phyloP scores from a whole-genome alignment of 768 basidiomycete genomes.

The Rhizopogon roseolus region DNA sequence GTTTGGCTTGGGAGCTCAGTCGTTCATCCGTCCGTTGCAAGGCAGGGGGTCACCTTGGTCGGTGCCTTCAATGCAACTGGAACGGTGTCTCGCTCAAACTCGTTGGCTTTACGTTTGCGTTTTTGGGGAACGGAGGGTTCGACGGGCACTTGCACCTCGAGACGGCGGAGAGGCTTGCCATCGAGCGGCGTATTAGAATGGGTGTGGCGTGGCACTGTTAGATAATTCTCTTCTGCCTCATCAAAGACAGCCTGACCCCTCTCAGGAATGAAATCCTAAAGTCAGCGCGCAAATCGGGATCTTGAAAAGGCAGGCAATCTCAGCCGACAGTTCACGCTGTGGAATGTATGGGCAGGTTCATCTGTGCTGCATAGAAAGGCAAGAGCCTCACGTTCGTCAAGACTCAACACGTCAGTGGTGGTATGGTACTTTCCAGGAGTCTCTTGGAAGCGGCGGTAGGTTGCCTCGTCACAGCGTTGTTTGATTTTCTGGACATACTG shows the following conservation, averaged over 20 bases:
- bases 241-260: conserved; percentile 46
- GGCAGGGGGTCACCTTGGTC: background rate
- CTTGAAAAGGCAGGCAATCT: conserved; percentile 67
- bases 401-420: conserved; percentile 52
- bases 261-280: conserved; percentile 72
- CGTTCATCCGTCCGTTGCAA: background rate
- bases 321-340: conserved; percentile 63
- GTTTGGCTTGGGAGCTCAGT: conserved; percentile 13
- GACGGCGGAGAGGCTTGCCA: conserved; percentile 34
- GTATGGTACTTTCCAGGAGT: conserved; percentile 64
- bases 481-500: conserved; percentile 98
- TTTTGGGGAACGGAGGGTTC: conserved; percentile 53
- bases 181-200: conserved; percentile 31
- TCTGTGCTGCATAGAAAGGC: conserved; percentile 2
- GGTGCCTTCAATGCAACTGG: background rate
- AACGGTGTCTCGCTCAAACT: conserved; percentile 27
- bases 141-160: conserved; percentile 36
- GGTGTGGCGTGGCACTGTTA: conserved; percentile 26
- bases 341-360: background rate
- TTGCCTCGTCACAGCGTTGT: conserved; percentile 86
- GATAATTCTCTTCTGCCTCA: conserved; percentile 31
- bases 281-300: conserved; percentile 67
- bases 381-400: conserved; percentile 47
- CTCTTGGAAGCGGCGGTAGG: conserved; percentile 75
- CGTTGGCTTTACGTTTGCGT: conserved; percentile 60